A percentile compares a stretch with the other conserved stretches of the same genome.
phyloP scores from a whole-genome alignment of 192 early-diverging fungal species.

The Podila clonocystis region DNA sequence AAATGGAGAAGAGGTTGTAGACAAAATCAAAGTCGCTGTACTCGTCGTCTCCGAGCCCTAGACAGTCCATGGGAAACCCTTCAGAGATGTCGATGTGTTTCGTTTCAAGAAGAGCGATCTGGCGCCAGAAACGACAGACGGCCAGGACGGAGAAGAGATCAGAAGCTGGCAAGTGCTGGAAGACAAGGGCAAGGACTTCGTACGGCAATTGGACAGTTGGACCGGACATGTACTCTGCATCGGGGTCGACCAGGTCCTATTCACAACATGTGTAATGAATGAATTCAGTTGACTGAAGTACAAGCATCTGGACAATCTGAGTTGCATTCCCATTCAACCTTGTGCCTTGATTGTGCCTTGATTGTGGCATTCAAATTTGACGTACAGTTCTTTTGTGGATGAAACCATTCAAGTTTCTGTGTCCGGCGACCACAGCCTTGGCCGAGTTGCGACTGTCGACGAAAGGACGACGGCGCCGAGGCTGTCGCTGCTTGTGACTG shows the following conservation, averaged over 20 bases:
- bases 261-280: not conserved
- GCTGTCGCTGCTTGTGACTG: constrained; percentile 19
- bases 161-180: constrained; percentile 35
- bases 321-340: too few relatives aligned
- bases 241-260: too few relatives aligned
- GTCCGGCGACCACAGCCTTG: not conserved
- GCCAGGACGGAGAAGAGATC: constrained; percentile 42
- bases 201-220: constrained; percentile 24
- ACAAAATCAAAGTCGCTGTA: constrained; percentile 51
- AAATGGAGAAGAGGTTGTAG: constrained; percentile 40
- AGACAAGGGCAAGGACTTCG: constrained; percentile 32
- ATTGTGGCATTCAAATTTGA: too few relatives aligned
- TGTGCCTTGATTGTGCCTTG: too few relatives aligned
- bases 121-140: constrained; percentile 39
- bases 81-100: constrained; percentile 45
- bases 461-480: constrained; percentile 5
- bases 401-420: not conserved
- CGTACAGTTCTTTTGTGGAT: not conserved
- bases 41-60: constrained; percentile 38
- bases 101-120: constrained; percentile 34
- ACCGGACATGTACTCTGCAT: too few relatives aligned
- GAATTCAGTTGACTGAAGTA: not conserved
- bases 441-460: not conserved
- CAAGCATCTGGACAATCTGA: too few relatives aligned
- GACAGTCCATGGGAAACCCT: constrained; percentile 37